Conservation (phyloP, 2,329 filamentous ascomycete species). For the Trichoderma breve region DNA sequence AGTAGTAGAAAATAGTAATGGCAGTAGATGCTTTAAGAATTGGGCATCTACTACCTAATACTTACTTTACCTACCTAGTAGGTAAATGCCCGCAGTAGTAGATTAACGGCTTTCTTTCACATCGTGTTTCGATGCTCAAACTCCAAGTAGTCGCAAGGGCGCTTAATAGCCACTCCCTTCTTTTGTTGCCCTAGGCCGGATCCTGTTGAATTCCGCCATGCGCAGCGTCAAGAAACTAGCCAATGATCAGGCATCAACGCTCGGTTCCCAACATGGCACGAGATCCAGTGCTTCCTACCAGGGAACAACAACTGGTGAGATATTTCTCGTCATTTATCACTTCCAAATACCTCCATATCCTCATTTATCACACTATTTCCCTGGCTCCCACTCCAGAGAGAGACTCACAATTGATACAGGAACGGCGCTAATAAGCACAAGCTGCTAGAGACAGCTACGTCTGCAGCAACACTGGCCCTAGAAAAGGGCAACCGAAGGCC, state of each 20-base stretch:
- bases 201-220: background rate
- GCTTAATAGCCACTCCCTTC: no score
- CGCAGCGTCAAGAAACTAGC: background rate
- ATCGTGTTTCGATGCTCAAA: no score
- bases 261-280: background rate
- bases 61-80: no score
- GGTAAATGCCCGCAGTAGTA: no score
- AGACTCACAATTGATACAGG: background rate
- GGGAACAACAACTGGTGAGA: background rate
- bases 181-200: no score
- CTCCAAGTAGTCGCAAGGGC: no score
- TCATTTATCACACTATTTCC: background rate
- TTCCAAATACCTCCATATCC: background rate
- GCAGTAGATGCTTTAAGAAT: no score
- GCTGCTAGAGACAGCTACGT: background rate
- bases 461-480: background rate
- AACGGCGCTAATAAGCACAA: background rate
- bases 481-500: background rate
- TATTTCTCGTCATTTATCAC: background rate
- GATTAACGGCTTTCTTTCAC: no score
- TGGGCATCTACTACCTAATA: no score
- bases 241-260: background rate
- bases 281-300: background rate
- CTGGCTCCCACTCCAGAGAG: background rate
- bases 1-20: no score